Evolutionary conservation across 805 yeast genomes (phyloP).

Genomic region (Starmerella floris): DNA sequence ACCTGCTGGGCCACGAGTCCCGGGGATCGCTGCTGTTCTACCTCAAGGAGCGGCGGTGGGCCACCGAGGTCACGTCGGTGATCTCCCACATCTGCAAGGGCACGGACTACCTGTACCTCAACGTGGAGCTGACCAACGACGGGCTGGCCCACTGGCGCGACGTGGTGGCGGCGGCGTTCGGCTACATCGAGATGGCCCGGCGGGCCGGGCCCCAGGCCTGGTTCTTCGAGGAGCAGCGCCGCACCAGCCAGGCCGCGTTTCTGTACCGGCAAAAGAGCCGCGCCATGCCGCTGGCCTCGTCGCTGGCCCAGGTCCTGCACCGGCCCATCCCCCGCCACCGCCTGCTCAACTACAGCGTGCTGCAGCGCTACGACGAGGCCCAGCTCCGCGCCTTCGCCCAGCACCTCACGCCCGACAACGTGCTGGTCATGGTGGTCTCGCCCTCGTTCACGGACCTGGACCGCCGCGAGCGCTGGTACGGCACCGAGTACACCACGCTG

Average conservation of each 20-base stretch:
- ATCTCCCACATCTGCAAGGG: constrained; percentile 43
- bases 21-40: constrained; percentile 65
- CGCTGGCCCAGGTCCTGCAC: constrained; percentile 49
- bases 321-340: constrained; percentile 50
- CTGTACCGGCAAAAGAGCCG: constrained; percentile 66
- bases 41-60: constrained; percentile 66
- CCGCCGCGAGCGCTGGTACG: constrained; percentile 71
- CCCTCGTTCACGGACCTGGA: constrained; percentile 39
- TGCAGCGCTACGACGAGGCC: constrained; percentile 45
- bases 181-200: constrained; percentile 54
- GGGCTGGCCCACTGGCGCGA: constrained; percentile 52
- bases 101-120: constrained; percentile 52
- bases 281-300: constrained; percentile 61
- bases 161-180: constrained; percentile 48
- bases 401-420: constrained; percentile 44
- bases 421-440: constrained; percentile 43
- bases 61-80: constrained; percentile 65
- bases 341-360: constrained; percentile 44
- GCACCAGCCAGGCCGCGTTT: constrained; percentile 55
- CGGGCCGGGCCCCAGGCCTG: constrained; percentile 55
- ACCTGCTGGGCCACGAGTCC: constrained; percentile 85
- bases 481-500: constrained; percentile 55
- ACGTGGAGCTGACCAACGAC: constrained; percentile 58
- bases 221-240: constrained; percentile 65
- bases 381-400: constrained; percentile 38